These are phyloP conservation scores for Rhynchosporium graminicola DNA, from an alignment of 2,329 filamentous ascomycete species.

Conservation along the genomic window DNA sequence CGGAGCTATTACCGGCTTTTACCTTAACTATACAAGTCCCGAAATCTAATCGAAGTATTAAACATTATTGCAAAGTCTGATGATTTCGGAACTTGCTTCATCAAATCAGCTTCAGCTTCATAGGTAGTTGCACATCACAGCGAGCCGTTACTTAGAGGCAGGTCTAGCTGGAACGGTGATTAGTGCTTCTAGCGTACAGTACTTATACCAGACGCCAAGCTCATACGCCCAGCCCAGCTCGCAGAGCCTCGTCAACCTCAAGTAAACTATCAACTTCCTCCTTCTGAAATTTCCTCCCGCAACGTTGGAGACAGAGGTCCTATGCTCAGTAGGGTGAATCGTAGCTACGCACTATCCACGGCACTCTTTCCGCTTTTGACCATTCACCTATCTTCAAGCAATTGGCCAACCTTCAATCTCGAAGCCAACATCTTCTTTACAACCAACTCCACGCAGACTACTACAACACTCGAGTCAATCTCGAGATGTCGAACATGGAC, in stretches of 20 bases:
- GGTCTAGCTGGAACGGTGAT: not conserved
- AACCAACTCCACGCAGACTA: not conserved
- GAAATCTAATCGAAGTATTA: no score
- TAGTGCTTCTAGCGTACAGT: not conserved
- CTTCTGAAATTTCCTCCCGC: not conserved
- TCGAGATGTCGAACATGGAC: slow-evolving; percentile 38
- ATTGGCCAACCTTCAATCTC: not conserved
- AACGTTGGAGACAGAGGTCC: not conserved
- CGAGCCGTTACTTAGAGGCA: no score
- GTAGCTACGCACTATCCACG: not conserved
- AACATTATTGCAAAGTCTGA: no score
- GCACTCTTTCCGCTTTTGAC: not conserved
- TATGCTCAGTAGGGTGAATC: not conserved
- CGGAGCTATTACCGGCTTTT: no score
- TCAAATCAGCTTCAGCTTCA: no score
- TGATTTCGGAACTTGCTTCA: no score
- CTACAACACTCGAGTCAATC: not conserved
- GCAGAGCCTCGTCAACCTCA: slow-evolving; percentile 2
- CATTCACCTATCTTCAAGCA: not conserved
- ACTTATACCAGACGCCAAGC: not conserved
- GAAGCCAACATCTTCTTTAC: not conserved
- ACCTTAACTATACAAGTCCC: no score
- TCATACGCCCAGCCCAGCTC: not conserved
- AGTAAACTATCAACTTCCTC: not conserved
- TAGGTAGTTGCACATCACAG: no score